phyloP scores from a whole-genome alignment of 192 early-diverging fungal genomes.

The Coemansia sp. region DNA sequence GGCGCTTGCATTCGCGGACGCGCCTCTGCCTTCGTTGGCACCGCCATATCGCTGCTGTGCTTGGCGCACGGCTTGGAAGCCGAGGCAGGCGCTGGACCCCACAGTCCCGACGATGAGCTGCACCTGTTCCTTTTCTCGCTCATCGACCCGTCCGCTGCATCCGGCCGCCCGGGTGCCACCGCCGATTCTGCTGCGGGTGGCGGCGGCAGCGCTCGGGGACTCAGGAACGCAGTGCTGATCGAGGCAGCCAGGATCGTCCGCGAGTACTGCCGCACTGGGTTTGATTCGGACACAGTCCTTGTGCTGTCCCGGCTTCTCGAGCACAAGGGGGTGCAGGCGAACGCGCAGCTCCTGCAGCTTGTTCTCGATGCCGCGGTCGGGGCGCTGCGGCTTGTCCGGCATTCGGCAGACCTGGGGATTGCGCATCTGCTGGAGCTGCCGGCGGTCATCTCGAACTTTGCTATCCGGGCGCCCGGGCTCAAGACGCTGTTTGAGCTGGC shows the following conservation, averaged over 20 bases:
- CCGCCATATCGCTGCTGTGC: neutral
- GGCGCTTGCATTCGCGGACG: neutral
- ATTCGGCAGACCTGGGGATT: neutral
- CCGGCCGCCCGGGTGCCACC: neutral
- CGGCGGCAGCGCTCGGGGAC: neutral
- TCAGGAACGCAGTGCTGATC: constrained; percentile 10
- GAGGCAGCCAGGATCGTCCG: constrained; percentile 40
- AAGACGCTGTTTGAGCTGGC: constrained; percentile 30
- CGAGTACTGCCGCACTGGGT: constrained; percentile 21
- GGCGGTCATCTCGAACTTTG: constrained; percentile 21
- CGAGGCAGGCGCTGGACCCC: neutral
- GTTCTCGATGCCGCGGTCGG: constrained; percentile 20
- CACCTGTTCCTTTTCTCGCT: neutral
- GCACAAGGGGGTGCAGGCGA: constrained; percentile 12
- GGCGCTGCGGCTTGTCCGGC: constrained; percentile 17
- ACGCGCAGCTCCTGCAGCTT: constrained; percentile 28
- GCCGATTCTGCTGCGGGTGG: neutral
- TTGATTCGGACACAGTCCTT: constrained; percentile 4
- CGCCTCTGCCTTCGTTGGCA: neutral
- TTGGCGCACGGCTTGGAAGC: neutral
- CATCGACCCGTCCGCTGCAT: neutral
- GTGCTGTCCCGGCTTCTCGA: constrained; percentile 19
- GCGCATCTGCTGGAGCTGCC: constrained; percentile 18
- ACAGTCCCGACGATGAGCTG: neutral
- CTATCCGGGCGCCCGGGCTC: constrained; percentile 35